Base-by-base conservation (phyloP, 352 stramenopile species). In the Globisporangium ultimum region DNA sequence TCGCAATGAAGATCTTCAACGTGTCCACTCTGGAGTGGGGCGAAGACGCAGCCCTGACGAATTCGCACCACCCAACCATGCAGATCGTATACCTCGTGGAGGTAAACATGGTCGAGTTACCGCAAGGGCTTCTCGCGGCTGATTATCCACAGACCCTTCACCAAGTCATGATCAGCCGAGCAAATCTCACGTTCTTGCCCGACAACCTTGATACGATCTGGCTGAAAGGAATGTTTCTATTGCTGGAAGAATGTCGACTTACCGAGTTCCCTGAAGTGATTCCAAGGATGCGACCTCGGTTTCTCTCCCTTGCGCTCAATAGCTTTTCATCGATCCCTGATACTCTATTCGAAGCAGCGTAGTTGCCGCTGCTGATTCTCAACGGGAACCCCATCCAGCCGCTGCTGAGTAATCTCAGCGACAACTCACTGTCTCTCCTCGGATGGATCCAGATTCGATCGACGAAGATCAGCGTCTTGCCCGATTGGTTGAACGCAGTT, bases 1-100 rank as follows among this genome's bases (percentile, higher is more conserved):
- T 64, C 15, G 58, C 40, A 0, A n/a, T 70, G 22, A 70, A 74
- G 41, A 32, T 71, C 1, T 59, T 60, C 63, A 74, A 65, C 52
- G 62, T 63, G 38, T 48, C 47, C 1, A 40, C 68, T 14, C 15
- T 46, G 0, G 24, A 52, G 0, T 74, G 63, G 58, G 7, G 34
- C 0, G 17, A 18, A 6, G 58, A 67, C 34, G 58, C 58, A 0
- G 58, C 62, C 36, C 10, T 71, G 22, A 71, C 54, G 5, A 22
- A 13, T 2, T 20, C 20, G 6, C 36, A 51, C 11, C 62, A 68
- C 17, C 50, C 62, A 2, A 48, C 22, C 2, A 9, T 70, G 32
- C 45, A 28, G 14, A 49, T 55, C 10, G 8, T 66, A 1, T 50
- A 59, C 6, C 11, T 71, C 20, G 41, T 68, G 3, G 57, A 51